Evolutionary conservation across 768 basidiomycete genomes (phyloP), one percentile per base, ranked within the genome.

Genomic region (Calocybe indica): DNA sequence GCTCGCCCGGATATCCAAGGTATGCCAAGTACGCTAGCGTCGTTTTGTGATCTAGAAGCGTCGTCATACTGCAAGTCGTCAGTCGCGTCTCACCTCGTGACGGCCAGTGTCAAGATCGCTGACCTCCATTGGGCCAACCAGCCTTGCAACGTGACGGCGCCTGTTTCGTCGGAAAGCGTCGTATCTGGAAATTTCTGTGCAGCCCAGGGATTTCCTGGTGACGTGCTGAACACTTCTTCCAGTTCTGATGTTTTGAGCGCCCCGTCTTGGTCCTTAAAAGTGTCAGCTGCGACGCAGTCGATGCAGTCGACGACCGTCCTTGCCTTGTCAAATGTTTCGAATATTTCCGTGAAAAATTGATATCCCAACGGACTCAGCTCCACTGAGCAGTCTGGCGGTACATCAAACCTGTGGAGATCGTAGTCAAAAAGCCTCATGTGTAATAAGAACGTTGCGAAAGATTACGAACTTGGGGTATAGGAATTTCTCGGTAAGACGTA

Each of bases 61-160:
- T 99, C 1, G 93, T 94, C 94, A 98, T 96, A 61, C 94, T 97
- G 52, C 35, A 37, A 30, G 14, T 28, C 50, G 31, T 22, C 22
- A 22, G 13, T 14, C 53, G 37, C 40, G 31, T 43, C 11, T 43
- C n/a, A 44, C 8, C 22, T 13, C 13, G 22, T 14, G 0, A 13
- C 35, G 3, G 5, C 9, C 2, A 36, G 37, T 14, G 13, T 29
- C 12, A 30, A 38, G 13, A 29, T 3, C 10, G 63, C 74, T 54
- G 44, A 92, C 93, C 91, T 95, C 95, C 95, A 99, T 61, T 96
- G 94, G 13, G 95, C 95, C 28, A 98, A 70, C 95, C 95, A 99
- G 1, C 92, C 91, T 68, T 97, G 94, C 38, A 99, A 66, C n/a
- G 94, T 97, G 12, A 97, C 88, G 29, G 89, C 83, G 8, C 91